These are phyloP conservation scores for Boletellus emodensis DNA, from an alignment of 768 basidiomycete species.

Conservation along the genomic window DNA sequence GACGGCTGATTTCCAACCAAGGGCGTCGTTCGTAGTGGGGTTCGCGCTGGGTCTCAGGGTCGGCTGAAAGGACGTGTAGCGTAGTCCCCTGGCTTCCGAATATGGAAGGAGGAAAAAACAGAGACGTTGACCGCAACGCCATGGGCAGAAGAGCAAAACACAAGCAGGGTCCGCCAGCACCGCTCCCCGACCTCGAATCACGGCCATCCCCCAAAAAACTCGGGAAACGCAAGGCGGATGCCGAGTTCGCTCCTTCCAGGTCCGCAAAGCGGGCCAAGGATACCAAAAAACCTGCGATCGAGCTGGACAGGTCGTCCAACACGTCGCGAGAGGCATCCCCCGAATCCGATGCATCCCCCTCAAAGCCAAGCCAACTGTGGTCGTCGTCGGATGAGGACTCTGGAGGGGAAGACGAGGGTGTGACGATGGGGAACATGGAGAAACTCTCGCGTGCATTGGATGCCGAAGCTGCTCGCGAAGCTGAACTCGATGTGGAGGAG, in stretches of 20 bases:
- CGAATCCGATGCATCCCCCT: conserved; percentile 22
- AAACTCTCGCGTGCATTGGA: conserved; percentile 76
- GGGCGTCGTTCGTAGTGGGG: conserved; percentile 86
- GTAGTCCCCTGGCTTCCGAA: conserved; percentile 13
- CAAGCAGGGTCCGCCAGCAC: conserved; percentile 71
- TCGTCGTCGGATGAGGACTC: conserved; percentile 43
- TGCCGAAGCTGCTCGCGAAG: conserved; percentile 60
- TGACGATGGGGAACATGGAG: conserved; percentile 81
- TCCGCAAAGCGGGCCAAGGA: conserved; percentile 37
- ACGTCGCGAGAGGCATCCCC: conserved; percentile 46
- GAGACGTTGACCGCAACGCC: conserved; percentile 1
- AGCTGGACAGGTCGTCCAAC: conserved; percentile 23
- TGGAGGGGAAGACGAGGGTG: conserved; percentile 49
- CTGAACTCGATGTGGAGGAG: conserved; percentile 65
- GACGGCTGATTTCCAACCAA: conserved; percentile 87
- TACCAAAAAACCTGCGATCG: conserved; percentile 20
- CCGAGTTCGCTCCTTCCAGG: conserved; percentile 28
- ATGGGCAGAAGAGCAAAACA: conserved; percentile 89
- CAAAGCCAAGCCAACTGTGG: conserved; percentile 20
- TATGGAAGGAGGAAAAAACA: conserved; percentile 27
- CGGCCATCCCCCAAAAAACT: conserved; percentile 49
- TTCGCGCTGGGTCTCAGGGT: conserved; percentile 76
- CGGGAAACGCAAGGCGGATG: conserved; percentile 70
- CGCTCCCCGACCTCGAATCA: conserved; percentile 41
- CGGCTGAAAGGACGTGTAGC: conserved; percentile 45